Evolutionary conservation across 768 basidiomycete genomes (phyloP).

Genomic region (Mycena vitilis): DNA sequence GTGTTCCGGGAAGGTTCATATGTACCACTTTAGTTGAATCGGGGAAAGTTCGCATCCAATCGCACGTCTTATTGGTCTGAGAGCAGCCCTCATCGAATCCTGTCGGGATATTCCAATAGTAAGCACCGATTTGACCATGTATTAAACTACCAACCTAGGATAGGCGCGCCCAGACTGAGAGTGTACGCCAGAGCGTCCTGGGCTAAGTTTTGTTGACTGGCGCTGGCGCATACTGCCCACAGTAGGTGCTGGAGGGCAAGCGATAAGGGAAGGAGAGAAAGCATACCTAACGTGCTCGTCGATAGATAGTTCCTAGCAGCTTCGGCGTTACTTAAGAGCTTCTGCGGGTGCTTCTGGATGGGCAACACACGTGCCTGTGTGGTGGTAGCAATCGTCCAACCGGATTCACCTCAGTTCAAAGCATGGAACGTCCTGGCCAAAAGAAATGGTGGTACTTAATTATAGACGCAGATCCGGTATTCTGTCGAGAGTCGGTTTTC

Average conservation of each 20-base stretch:
- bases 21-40: constrained; percentile 38
- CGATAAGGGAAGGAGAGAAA: background rate
- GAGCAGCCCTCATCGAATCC: constrained; percentile 36
- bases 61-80: constrained; percentile 27
- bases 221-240: background rate
- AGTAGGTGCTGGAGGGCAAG: background rate
- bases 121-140: background rate
- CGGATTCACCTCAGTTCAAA: too few species aligned
- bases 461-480: too few species aligned
- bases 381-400: too few species aligned
- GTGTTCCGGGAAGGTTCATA: constrained; percentile 47
- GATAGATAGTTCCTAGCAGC: too few species aligned
- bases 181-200: constrained; percentile 6
- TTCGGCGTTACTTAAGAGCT: too few species aligned
- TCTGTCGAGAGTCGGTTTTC: too few species aligned
- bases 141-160: background rate
- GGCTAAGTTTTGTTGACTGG: constrained; percentile 5
- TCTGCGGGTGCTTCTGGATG: too few species aligned
- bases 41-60: constrained; percentile 39
- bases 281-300: background rate
- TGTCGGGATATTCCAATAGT: background rate
- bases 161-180: background rate
- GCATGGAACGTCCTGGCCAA: too few species aligned
- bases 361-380: too few species aligned
- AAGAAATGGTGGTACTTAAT: too few species aligned